phyloP scores from a whole-genome alignment of 1,284 basidiomycete genomes.

The Flammula alnicola region DNA sequence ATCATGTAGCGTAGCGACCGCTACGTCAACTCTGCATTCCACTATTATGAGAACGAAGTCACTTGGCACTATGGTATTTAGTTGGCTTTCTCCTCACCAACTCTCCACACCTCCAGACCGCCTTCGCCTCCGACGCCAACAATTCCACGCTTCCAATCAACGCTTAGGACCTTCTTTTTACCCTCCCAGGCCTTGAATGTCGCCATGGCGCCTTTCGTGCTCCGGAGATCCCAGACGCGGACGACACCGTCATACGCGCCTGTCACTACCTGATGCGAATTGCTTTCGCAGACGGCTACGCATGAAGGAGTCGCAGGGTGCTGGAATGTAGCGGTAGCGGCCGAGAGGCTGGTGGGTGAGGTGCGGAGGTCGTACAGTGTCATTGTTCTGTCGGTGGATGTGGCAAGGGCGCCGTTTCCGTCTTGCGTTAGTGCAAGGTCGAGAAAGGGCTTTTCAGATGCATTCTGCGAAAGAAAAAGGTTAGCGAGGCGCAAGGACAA shows the following conservation, averaged over 20 bases:
- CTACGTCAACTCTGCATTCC: conserved; percentile 1
- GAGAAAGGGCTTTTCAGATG: conserved; percentile 74
- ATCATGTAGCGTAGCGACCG: not conserved
- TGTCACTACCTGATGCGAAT: conserved; percentile 68
- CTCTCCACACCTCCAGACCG: conserved; percentile 81
- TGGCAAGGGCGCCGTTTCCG: conserved; percentile 52
- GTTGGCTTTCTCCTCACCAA: conserved; percentile 38
- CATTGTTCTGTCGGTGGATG: conserved; percentile 73
- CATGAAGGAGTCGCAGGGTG: conserved; percentile 81
- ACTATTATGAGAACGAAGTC: too few species aligned
- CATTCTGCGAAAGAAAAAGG: conserved; percentile 45
- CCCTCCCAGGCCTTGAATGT: conserved; percentile 69
- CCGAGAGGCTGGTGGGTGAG: conserved; percentile 37
- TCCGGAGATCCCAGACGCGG: conserved; percentile 88
- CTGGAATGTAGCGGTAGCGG: conserved; percentile 56
- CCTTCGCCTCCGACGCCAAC: conserved; percentile 85
- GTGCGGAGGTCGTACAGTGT: conserved; percentile 69
- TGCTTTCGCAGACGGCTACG: conserved; percentile 50
- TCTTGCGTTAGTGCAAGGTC: conserved; percentile 52
- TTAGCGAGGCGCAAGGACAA: too few species aligned
- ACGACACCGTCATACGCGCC: conserved; percentile 86
- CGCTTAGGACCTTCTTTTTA: conserved; percentile 65
- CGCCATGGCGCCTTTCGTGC: conserved; percentile 63
- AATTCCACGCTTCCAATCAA: conserved; percentile 79
- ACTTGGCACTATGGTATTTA: too few species aligned